Evolutionary conservation across 208 protist genomes (phyloP).

Genomic region (Acanthamoeba lenticulata): DNA sequence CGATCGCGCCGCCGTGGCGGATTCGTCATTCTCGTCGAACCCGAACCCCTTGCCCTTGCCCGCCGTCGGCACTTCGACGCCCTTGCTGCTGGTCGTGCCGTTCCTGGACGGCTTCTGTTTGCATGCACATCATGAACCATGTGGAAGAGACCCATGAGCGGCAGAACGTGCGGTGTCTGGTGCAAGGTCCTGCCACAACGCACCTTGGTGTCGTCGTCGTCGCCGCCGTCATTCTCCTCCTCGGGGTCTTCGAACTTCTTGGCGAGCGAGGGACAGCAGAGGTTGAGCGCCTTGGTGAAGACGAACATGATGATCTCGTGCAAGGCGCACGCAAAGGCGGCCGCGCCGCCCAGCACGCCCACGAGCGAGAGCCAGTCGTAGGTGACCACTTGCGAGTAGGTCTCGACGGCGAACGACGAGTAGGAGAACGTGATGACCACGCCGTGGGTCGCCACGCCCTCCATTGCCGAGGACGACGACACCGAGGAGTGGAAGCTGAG

Average conservation of each 20-base stretch:
- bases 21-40: background rate
- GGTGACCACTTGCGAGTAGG: background rate
- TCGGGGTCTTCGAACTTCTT: background rate
- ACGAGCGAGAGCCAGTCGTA: conserved; percentile 1
- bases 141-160: too few relatives aligned
- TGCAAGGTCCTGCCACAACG: too few relatives aligned
- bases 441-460: background rate
- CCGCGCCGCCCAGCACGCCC: background rate
- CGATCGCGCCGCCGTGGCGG: background rate
- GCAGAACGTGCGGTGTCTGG: too few relatives aligned
- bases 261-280: background rate
- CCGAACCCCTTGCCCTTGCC: too few relatives aligned
- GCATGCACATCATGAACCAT: too few relatives aligned
- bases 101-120: too few relatives aligned
- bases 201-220: background rate
- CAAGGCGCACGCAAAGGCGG: background rate
- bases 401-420: background rate
- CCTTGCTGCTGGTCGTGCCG: too few relatives aligned
- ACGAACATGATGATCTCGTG: conserved; percentile 28
- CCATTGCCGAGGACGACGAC: background rate
- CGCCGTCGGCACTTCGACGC: too few relatives aligned
- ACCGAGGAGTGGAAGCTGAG: background rate
- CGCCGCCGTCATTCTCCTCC: background rate
- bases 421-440: background rate
- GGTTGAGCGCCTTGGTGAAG: background rate